These are phyloP conservation scores for Gremmenia infestans DNA, from an alignment of 2,329 filamentous ascomycete genomes.

Conservation along the genomic window DNA sequence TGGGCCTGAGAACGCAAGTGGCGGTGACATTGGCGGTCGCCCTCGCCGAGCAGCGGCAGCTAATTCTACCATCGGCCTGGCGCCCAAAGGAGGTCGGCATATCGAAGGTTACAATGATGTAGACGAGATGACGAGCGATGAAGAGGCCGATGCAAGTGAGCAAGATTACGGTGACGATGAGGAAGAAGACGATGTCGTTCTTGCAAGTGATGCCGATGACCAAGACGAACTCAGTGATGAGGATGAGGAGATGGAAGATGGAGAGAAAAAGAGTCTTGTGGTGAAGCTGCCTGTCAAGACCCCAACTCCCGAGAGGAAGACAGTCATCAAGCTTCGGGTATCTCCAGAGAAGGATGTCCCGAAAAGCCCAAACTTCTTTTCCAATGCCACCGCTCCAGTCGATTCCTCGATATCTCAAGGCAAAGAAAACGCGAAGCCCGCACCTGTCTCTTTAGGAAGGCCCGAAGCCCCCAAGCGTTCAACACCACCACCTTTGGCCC, in stretches of 20 bases:
- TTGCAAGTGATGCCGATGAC: slow-evolving; percentile 53
- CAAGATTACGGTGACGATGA: slow-evolving; percentile 74
- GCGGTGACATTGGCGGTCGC: slow-evolving; percentile 34
- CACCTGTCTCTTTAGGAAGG: neutral
- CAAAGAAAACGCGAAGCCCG: neutral
- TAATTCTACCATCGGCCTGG: slow-evolving; percentile 21
- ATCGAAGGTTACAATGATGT: slow-evolving; percentile 53
- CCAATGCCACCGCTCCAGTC: neutral
- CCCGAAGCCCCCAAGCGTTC: slow-evolving; percentile 8
- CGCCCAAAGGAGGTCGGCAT: slow-evolving; percentile 40
- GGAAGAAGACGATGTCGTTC: slow-evolving; percentile 61
- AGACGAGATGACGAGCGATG: slow-evolving; percentile 51
- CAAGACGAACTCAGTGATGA: slow-evolving; percentile 44
- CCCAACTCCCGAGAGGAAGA: slow-evolving; percentile 30
- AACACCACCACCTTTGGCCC: slow-evolving; percentile 5
- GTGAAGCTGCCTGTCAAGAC: slow-evolving; percentile 61
- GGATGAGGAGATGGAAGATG: slow-evolving; percentile 45
- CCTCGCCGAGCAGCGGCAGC: slow-evolving; percentile 34
- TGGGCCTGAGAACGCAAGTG: slow-evolving; percentile 37
- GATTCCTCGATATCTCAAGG: neutral
- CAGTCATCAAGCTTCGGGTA: slow-evolving; percentile 21
- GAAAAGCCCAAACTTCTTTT: neutral
- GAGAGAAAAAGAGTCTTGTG: slow-evolving; percentile 58
- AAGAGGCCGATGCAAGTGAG: slow-evolving; percentile 66
- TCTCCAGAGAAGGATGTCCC: slow-evolving; percentile 10